Base-by-base conservation (phyloP, 257 asterid genomes). In the Fraxinus pennsylvanica region DNA sequence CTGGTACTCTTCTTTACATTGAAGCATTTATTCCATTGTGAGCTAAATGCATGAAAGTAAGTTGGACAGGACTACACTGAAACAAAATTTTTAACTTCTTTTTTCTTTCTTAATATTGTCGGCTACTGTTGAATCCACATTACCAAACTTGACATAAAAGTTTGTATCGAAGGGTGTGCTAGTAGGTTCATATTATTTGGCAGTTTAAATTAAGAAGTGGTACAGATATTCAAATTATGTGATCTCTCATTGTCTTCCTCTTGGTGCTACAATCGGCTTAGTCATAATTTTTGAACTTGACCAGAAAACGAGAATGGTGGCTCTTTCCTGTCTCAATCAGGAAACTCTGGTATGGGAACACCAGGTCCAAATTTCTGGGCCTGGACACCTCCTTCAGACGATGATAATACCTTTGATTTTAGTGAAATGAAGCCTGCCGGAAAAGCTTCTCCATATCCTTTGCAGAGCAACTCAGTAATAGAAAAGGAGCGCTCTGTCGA, bases 341-440 rank as follows among this genome's bases (percentile, higher is more conserved):
- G 84, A 75, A 80, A 78, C 80, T 72, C 78, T 4, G 39, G 71
- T 19, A 74, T 57, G 9, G 92, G 81, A 22, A 90, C 98, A 41
- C 99, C 99, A 1, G 99, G 99, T 75, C 97, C 98, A 43, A 88
- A 88, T 86, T 95, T 95, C 87, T 95, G 99, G 98, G 72, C 93
- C 12, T 95, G 99, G 98, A 80, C 87, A 33, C 99, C 99, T 76
- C 97, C 98, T 72, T 73, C 82, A 66, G 88, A 86, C 10, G 76
- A 75, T 14, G 83, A 84, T 33, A 68, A 70, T 57, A 25, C 78
- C 68, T 54, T 76, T 15, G 75, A 45, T 39, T 87, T 74, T 9
- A 66, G 13, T 12, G 84, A 71, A 67, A 78, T 84, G 70, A 87
- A 82, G 76, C 88, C 88, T 74, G 80, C 84, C 4, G 12, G 38